Evolutionary conservation across 2,329 filamentous ascomycete genomes (phyloP).

Genomic region (Arachnopeziza araneosa): DNA sequence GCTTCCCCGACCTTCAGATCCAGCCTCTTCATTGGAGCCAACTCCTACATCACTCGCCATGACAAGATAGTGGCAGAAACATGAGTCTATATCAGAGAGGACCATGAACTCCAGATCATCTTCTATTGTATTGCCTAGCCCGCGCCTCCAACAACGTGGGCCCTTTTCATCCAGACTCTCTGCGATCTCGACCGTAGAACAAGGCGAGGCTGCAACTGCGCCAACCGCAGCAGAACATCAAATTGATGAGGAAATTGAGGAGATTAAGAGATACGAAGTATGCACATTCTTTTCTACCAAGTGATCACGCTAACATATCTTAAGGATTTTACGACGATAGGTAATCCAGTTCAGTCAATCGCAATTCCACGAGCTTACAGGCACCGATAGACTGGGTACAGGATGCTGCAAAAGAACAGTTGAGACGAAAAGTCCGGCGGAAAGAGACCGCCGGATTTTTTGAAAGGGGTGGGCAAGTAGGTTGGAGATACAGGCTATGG

Average conservation of each 20-base stretch:
- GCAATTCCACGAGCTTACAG: conserved; percentile 31
- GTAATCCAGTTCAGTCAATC: conserved; percentile 34
- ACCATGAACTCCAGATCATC: conserved; percentile 33
- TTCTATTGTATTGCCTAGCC: conserved; percentile 23
- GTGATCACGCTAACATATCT: conserved; percentile 8
- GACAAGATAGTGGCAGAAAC: conserved; percentile 2
- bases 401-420: conserved; percentile 86
- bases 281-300: conserved; percentile 12
- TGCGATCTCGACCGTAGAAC: conserved; percentile 60
- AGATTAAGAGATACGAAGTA: conserved; percentile 95
- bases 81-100: conserved; percentile 17
- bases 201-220: conserved; percentile 49
- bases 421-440: conserved; percentile 70
- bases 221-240: conserved; percentile 55
- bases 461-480: conserved; percentile 55
- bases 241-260: conserved; percentile 90
- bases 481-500: conserved; percentile 75
- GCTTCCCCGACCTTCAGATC: neutral
- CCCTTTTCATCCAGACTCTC: conserved; percentile 47
- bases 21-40: neutral
- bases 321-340: conserved; percentile 90
- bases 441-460: conserved; percentile 69
- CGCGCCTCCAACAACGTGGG: conserved; percentile 21
- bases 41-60: neutral
- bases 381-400: conserved; percentile 81